Percentiles rank a stretch among this genome's conserved stretches.
These are phyloP conservation scores for Wickerhamiella parazyma DNA, from an alignment of 805 yeast genomes.

Conservation along the genomic window DNA sequence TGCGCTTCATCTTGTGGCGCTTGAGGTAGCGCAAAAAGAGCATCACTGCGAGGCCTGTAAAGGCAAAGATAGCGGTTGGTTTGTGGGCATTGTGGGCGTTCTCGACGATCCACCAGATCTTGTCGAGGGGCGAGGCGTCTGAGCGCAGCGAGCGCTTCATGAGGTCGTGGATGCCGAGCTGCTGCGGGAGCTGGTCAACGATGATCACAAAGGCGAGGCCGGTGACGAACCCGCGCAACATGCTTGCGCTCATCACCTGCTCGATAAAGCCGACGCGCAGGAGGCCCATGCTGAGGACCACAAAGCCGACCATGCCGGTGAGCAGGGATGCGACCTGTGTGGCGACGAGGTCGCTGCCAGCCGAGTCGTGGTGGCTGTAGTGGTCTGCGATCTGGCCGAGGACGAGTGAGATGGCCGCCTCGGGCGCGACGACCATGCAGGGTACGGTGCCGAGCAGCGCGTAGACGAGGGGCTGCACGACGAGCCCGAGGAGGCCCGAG, in stretches of 20 bases:
- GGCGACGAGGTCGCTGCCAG: conserved; percentile 26
- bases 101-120: conserved; percentile 41
- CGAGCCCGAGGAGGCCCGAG: conserved; percentile 63
- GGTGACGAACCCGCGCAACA: conserved; percentile 69
- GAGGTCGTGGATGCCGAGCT: conserved; percentile 48
- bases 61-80: conserved; percentile 51
- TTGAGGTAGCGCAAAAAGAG: conserved; percentile 32
- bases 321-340: conserved; percentile 53
- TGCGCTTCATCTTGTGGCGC: conserved; percentile 24
- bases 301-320: conserved; percentile 62
- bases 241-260: conserved; percentile 60
- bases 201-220: conserved; percentile 81
- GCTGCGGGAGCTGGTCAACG: conserved; percentile 56
- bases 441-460: conserved; percentile 76
- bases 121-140: conserved; percentile 59
- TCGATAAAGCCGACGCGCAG: conserved; percentile 79
- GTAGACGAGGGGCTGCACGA: conserved; percentile 67
- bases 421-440: conserved; percentile 82
- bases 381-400: conserved; percentile 67
- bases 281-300: conserved; percentile 58
- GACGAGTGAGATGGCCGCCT: conserved; percentile 72
- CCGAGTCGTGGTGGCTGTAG: conserved; percentile 30
- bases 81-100: conserved; percentile 37
- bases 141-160: conserved; percentile 28
- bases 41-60: conserved; percentile 35